Percentiles rank a stretch among this genome's conserved stretches.
Conservation (phyloP, 106 monocot genomes). For the Alisma plantagoaquatica region DNA sequence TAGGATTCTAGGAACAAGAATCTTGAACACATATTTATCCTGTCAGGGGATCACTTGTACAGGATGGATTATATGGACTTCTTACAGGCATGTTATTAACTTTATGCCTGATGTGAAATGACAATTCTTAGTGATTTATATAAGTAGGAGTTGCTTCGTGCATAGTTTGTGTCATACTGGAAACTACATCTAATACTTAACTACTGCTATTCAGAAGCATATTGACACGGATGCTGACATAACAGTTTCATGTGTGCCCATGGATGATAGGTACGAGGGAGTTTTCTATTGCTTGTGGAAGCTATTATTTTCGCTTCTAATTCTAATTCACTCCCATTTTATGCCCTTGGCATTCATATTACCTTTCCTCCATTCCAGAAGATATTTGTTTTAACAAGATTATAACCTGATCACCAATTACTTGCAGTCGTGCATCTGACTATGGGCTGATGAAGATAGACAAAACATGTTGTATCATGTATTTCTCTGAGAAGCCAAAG, state of each 20-base stretch:
- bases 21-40: conserved; percentile 68
- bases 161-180: too few relatives aligned
- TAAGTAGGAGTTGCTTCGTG: too few relatives aligned
- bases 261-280: conserved; percentile 51
- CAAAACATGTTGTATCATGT: conserved; percentile 46
- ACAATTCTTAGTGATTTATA: too few relatives aligned
- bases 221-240: conserved; percentile 71
- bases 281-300: too few relatives aligned
- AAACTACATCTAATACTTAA: too few relatives aligned
- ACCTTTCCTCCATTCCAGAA: too few relatives aligned
- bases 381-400: too few relatives aligned
- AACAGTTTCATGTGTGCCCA: conserved; percentile 75
- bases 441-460: conserved; percentile 86
- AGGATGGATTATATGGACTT: conserved; percentile 96
- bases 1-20: conserved; percentile 73
- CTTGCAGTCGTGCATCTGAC: conserved; percentile 77
- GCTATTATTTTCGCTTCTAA: too few relatives aligned
- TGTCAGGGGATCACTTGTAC: conserved; percentile 85
- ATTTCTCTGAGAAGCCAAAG: conserved; percentile 87
- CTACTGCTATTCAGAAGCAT: conserved; percentile 92
- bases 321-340: too few relatives aligned
- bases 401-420: too few relatives aligned
- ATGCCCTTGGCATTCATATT: too few relatives aligned
- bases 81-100: conserved; percentile 55
- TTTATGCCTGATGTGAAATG: too few relatives aligned